phyloP scores from a whole-genome alignment of 2,329 filamentous ascomycete species.

The Sarocladiaceae sp. region DNA sequence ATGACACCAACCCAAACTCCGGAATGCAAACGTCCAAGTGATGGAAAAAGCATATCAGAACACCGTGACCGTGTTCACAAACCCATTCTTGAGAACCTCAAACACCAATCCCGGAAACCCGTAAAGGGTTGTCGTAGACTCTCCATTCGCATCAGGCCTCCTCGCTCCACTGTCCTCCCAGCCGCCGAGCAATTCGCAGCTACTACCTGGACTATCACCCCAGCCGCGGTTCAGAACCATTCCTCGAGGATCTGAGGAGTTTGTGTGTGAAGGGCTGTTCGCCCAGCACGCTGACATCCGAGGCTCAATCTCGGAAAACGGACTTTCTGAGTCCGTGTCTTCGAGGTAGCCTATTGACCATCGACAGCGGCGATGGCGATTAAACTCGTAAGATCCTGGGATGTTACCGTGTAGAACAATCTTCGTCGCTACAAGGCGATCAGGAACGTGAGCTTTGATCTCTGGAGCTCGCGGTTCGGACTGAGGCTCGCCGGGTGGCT shows the following conservation, averaged over 20 bases:
- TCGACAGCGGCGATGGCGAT: slow-evolving; percentile 82
- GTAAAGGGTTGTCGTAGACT: slow-evolving; percentile 76
- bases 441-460: slow-evolving; percentile 41
- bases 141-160: slow-evolving; percentile 50
- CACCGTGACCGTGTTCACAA: slow-evolving; percentile 83
- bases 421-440: slow-evolving; percentile 81
- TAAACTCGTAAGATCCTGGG: slow-evolving; percentile 94
- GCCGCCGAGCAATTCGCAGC: slow-evolving; percentile 77
- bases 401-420: slow-evolving; percentile 93
- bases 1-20: no score
- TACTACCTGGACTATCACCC: slow-evolving; percentile 88
- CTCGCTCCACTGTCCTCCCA: slow-evolving; percentile 72
- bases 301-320: slow-evolving; percentile 68
- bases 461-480: not conserved
- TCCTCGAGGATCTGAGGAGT: slow-evolving; percentile 44
- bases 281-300: slow-evolving; percentile 65
- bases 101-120: slow-evolving; percentile 93
- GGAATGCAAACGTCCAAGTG: no score
- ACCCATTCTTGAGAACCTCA: slow-evolving; percentile 90
- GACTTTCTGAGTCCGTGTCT: slow-evolving; percentile 45
- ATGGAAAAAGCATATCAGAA: slow-evolving; percentile 50
- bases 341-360: slow-evolving; percentile 70
- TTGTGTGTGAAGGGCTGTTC: slow-evolving; percentile 29
- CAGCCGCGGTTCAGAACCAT: slow-evolving; percentile 91
- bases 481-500: slow-evolving; percentile 43